Evolutionary conservation across 208 protist genomes (phyloP).

Genomic region (Crithidia sp.): DNA sequence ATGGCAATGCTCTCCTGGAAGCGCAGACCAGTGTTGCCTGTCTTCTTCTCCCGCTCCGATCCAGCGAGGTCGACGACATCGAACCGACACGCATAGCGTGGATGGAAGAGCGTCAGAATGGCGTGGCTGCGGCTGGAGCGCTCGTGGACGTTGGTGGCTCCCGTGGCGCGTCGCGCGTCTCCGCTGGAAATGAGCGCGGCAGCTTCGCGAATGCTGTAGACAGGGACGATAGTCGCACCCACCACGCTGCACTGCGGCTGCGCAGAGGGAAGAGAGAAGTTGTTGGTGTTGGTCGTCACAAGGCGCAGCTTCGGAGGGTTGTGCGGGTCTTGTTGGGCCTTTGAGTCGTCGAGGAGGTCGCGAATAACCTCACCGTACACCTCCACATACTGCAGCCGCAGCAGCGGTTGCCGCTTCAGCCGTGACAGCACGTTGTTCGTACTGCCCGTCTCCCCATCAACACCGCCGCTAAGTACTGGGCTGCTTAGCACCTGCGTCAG

Average conservation of each 20-base stretch:
- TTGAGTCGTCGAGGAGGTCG: slow-evolving; percentile 73
- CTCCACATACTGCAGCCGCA: slow-evolving; percentile 91
- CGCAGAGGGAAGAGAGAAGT: not conserved
- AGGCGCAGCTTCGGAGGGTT: slow-evolving; percentile 36
- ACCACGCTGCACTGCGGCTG: slow-evolving; percentile 35
- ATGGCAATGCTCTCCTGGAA: slow-evolving; percentile 94
- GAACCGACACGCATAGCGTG: slow-evolving; percentile 68
- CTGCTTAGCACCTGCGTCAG: slow-evolving; percentile 79
- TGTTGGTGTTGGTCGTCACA: slow-evolving; percentile 10
- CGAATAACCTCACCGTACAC: slow-evolving; percentile 95
- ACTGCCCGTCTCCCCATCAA: not conserved
- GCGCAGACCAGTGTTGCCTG: slow-evolving; percentile 73
- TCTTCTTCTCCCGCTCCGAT: slow-evolving; percentile 85
- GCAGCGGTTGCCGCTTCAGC: slow-evolving; percentile 22
- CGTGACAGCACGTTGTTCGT: slow-evolving; percentile 35
- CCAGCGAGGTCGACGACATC: slow-evolving; percentile 96
- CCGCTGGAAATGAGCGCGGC: slow-evolving; percentile 77
- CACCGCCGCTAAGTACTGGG: not conserved
- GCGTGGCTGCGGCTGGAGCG: slow-evolving; percentile 90
- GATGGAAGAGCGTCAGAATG: slow-evolving; percentile 92
- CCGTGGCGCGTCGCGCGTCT: slow-evolving; percentile 80
- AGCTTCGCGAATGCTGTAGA: slow-evolving; percentile 64
- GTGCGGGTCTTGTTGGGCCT: not conserved
- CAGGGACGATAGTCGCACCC: slow-evolving; percentile 60
- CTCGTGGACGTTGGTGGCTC: slow-evolving; percentile 90